These are phyloP conservation scores for Backusella parvicylindrica DNA, from an alignment of 192 early-diverging fungal genomes.

Conservation along the genomic window DNA sequence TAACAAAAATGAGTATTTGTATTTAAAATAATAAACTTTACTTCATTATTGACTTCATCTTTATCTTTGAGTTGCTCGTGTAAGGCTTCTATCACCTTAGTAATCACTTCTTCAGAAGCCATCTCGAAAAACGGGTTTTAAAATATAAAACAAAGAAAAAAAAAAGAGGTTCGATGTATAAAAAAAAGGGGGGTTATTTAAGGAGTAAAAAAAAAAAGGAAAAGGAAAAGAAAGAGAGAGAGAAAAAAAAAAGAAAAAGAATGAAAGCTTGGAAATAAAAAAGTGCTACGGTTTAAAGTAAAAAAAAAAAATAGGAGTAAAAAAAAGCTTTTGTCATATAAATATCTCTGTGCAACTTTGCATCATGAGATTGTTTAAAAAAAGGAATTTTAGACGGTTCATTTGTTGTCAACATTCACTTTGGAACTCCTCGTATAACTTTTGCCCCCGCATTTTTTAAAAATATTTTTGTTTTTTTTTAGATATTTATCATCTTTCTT, in stretches of 20 bases:
- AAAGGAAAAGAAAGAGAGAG: neutral
- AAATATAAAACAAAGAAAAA: neutral
- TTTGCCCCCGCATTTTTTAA: neutral
- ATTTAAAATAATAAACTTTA: constrained; percentile 3
- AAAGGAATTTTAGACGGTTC: neutral
- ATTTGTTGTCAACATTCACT: neutral
- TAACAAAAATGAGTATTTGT: no score
- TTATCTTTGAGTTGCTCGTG: constrained; percentile 21
- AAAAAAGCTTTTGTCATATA: neutral
- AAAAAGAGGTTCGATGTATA: neutral
- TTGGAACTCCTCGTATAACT: neutral
- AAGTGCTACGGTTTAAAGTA: neutral
- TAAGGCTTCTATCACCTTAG: constrained; percentile 13
- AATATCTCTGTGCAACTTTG: neutral
- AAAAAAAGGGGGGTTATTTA: neutral
- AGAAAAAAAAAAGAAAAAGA: neutral
- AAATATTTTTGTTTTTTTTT: neutral
- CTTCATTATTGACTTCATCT: constrained; percentile 23
- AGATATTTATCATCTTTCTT: neutral
- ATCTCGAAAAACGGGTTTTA: constrained; percentile 6
- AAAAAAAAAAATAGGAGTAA: neutral
- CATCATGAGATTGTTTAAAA: neutral
- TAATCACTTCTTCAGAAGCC: constrained; percentile 19
- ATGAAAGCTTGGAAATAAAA: neutral
- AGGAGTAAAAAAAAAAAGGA: neutral